Base-by-base conservation (phyloP, 768 basidiomycete genomes). In the Phlebiopsis gigantea region DNA sequence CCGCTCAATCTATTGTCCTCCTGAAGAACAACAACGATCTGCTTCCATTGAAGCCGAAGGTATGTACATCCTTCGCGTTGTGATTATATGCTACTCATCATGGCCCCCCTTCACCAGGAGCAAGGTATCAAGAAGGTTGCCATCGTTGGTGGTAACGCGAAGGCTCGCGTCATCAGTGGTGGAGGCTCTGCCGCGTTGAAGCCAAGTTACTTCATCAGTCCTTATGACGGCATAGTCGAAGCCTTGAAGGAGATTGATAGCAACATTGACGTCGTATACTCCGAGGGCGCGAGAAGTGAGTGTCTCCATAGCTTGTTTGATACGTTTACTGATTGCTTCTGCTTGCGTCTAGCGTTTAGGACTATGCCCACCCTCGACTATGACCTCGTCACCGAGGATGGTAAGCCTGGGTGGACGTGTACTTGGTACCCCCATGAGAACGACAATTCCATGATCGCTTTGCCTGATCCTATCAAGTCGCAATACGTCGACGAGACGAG, bases 111-210 rank as follows among this genome's bases (percentile, higher is more conserved):
- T n/a, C n/a, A n/a, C n/a, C 53, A 66, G 66, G 62, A 62, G 42
- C 60, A 67, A 46, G 70, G 67, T 14, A 61, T 88, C 51, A 86
- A 81, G 69, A 90, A 84, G 68, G 73, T 91, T 34, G 88, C 88
- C 0, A 81, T 93, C 48, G 76, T 93, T 29, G 90, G 90, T 6
- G 80, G 81, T 5, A 89, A 88, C 61, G 84, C 83, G 24, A 88
- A 83, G 65, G 81, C 83, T 0, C 62, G 69, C 5, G 77, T 83
- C 2, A 72, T 85, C 8, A 84, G 81, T 42, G 87, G 87, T 41
- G 88, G 88, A 44, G 88, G 88, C 29, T 86, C 84, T 14, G 90
- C 88, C 0, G 77, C 80, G 2, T 74, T 92, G 41, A 85, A 88
- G 63, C 76, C 89, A 0, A 84, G 84, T 4, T 93, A 88, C 74